Evolutionary conservation across 495 filamentous ascomycete genomes (phyloP), one percentile per base, ranked within the genome.

Genomic region (Cudoniella acicularis): DNA sequence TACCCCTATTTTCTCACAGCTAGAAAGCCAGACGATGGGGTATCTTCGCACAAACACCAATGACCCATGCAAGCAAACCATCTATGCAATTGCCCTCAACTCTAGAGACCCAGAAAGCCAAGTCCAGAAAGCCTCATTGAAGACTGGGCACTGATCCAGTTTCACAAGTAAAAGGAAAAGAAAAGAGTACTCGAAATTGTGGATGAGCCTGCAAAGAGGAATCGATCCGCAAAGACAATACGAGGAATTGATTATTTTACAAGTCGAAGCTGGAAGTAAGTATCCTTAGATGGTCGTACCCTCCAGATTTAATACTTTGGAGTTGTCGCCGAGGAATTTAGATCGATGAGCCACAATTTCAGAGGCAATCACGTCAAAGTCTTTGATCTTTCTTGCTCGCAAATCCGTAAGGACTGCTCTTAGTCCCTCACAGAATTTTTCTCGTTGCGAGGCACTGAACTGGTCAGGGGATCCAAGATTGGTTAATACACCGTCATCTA

Each of bases 401-500:
- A 97, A 79, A 36, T 87, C 80, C 64, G 85, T 82, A 62, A 98
- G 86, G 27, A 93, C 81, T 59, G 83, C 75, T 61, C 83, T 86
- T 49, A 98, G 74, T 27, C 92, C 92, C 51, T 82, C 77, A 51
- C 86, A 83, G 73, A 91, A 98, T 59, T 77, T 76, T 62, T 80
- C 76, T 70, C 83, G 84, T 63, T 91, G 84, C 71, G 90, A 85
- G 60, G 83, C 79, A 20, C 75, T 83, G 63, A 83, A 84, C 49
- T 87, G 86, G 65, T 92, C 90, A 53, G 85, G 72, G 26, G 84
- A 83, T 60, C 91, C 91, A 67, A 97, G 83, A 59, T 95, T 83
- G 56, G 91, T 78, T 49, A 96, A 85, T 49, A 96, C 88, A 66
- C 87, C 85, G 70, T 94, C 88, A 82, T 95, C 92, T 96, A 77